Conservation (phyloP, 306 rosid species). For the Prunus dulcis region DNA sequence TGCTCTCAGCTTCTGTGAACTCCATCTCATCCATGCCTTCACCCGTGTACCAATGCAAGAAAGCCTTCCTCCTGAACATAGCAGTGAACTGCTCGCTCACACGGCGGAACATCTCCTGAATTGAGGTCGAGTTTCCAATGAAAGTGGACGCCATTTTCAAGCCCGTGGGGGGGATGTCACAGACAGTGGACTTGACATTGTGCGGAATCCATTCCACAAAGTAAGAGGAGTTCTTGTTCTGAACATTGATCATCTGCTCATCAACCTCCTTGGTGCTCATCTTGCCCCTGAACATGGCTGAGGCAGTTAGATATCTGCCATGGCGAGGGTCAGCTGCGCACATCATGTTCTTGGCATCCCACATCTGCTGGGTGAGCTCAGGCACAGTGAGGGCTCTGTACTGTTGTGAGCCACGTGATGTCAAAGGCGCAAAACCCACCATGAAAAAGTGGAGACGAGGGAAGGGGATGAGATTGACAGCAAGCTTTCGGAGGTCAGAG, state of each 20-base stretch:
- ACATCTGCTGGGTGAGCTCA: slow-evolving; percentile 81
- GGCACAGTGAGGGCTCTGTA: slow-evolving; percentile 70
- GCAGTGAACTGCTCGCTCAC: slow-evolving; percentile 76
- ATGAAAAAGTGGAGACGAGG: slow-evolving; percentile 75
- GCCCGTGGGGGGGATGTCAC: slow-evolving; percentile 78
- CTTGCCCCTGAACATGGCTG: slow-evolving; percentile 74
- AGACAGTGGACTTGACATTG: slow-evolving; percentile 73
- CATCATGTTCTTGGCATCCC: slow-evolving; percentile 87
- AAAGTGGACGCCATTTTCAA: slow-evolving; percentile 75
- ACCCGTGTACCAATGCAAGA: slow-evolving; percentile 74
- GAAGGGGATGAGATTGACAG: slow-evolving; percentile 66
- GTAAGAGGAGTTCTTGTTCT: slow-evolving; percentile 75
- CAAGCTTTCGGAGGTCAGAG: slow-evolving; percentile 64
- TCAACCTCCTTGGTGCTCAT: slow-evolving; percentile 84
- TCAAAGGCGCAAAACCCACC: slow-evolving; percentile 75
- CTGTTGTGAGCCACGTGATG: slow-evolving; percentile 75
- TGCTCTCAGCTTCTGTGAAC: slow-evolving; percentile 73
- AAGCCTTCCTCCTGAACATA: slow-evolving; percentile 75
- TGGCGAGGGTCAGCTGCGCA: slow-evolving; percentile 78
- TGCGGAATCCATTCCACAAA: slow-evolving; percentile 80
- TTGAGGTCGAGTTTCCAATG: slow-evolving; percentile 69
- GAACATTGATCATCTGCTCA: slow-evolving; percentile 73
- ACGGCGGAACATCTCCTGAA: slow-evolving; percentile 68
- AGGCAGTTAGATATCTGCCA: slow-evolving; percentile 67
- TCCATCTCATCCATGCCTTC: slow-evolving; percentile 83